Percentiles rank a stretch among this genome's conserved stretches.
These are phyloP conservation scores for Aspergillus intermedius DNA, from an alignment of 2,329 filamentous ascomycete genomes.

Conservation along the genomic window DNA sequence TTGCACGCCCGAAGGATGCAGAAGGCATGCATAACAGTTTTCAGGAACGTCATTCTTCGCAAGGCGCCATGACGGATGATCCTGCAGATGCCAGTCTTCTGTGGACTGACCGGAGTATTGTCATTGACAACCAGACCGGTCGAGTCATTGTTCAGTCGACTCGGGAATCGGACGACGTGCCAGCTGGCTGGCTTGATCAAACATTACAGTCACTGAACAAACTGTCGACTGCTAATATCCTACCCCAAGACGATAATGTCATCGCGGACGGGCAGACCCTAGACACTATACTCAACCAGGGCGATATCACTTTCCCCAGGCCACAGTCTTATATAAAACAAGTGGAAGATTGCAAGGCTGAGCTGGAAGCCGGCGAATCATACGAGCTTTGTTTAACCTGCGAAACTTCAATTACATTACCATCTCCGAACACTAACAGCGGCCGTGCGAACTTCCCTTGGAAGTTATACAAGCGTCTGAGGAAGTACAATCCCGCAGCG, in stretches of 20 bases:
- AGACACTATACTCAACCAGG: constrained; percentile 25
- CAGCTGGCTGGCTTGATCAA: constrained; percentile 42
- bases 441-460: constrained; percentile 47
- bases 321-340: constrained; percentile 56
- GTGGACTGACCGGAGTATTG: constrained; percentile 70
- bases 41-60: constrained; percentile 18
- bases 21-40: constrained; percentile 4
- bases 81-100: constrained; percentile 67
- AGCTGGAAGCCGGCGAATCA: constrained; percentile 69
- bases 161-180: constrained; percentile 32
- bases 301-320: constrained; percentile 29
- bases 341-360: constrained; percentile 62
- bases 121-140: constrained; percentile 64
- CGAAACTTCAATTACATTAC: constrained; percentile 57
- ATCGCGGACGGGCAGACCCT: constrained; percentile 16
- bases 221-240: constrained; percentile 7
- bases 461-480: constrained; percentile 65
- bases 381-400: constrained; percentile 82
- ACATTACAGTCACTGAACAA: constrained; percentile 20
- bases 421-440: constrained; percentile 13
- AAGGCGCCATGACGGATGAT: constrained; percentile 17
- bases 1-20: constrained; percentile 42
- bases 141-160: constrained; percentile 63
- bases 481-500: constrained; percentile 68
- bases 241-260: constrained; percentile 3